These are phyloP conservation scores for Spergularia marina DNA, from an alignment of 148 eudicot species.

Conservation along the genomic window DNA sequence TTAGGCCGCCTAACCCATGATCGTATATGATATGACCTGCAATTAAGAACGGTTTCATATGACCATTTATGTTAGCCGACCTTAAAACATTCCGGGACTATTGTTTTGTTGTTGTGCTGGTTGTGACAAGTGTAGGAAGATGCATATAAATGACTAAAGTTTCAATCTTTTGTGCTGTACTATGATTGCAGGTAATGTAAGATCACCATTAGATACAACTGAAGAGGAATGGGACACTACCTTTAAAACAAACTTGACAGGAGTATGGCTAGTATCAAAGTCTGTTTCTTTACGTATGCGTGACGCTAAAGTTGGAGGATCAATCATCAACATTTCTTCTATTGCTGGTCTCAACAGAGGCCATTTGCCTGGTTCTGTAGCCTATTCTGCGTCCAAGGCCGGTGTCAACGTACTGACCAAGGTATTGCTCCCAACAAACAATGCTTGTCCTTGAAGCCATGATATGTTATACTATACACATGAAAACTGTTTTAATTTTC, in stretches of 20 bases:
- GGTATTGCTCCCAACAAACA: constrained; percentile 28
- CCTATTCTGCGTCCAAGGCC: constrained; percentile 58
- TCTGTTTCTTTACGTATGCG: constrained; percentile 56
- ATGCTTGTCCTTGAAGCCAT: background rate
- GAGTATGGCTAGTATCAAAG: constrained; percentile 74
- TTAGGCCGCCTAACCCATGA: too few relatives aligned
- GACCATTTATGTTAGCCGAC: too few relatives aligned
- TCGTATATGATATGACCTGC: too few relatives aligned
- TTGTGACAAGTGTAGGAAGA: background rate
- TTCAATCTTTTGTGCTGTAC: background rate
- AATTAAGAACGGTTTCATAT: too few relatives aligned
- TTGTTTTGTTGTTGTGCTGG: too few relatives aligned
- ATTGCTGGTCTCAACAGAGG: constrained; percentile 52
- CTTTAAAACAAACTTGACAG: constrained; percentile 48
- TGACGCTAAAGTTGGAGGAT: constrained; percentile 51
- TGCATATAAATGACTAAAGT: too few relatives aligned
- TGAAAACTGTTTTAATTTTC: too few relatives aligned
- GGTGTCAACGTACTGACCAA: constrained; percentile 47
- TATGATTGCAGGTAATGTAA: constrained; percentile 38
- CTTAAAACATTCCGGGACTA: too few relatives aligned
- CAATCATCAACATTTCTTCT: constrained; percentile 62
- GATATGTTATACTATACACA: too few relatives aligned
- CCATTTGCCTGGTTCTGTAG: constrained; percentile 41
- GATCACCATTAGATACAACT: constrained; percentile 37
- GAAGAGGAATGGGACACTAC: constrained; percentile 70